phyloP scores from a whole-genome alignment of 345 rosid genomes.

The Toxicodendron radicans region DNA sequence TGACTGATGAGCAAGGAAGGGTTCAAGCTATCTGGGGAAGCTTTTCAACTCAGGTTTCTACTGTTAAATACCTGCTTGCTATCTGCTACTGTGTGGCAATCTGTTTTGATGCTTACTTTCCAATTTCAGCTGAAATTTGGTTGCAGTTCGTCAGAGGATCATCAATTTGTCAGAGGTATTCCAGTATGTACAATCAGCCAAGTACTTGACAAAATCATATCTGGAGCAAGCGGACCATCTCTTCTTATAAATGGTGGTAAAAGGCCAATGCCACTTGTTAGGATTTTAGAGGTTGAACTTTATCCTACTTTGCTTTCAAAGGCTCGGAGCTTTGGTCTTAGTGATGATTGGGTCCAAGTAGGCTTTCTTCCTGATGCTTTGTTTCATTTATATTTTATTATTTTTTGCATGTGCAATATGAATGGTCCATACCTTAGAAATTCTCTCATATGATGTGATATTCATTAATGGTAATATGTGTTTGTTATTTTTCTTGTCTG shows the following conservation, averaged over 20 bases:
- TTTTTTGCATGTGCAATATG: background rate
- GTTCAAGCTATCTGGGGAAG: slow-evolving; percentile 96
- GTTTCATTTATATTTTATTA: background rate
- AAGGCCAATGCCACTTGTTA: slow-evolving; percentile 83
- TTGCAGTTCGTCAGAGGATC: slow-evolving; percentile 77
- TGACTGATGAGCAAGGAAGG: slow-evolving; percentile 84
- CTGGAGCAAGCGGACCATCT: slow-evolving; percentile 68
- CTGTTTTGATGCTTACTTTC: slow-evolving; percentile 25
- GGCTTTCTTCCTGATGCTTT: slow-evolving; percentile 20
- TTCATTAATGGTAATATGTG: background rate
- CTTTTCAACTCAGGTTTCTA: slow-evolving; percentile 87
- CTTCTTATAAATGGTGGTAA: slow-evolving; percentile 81
- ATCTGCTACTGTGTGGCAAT: slow-evolving; percentile 11
- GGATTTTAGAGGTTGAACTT: slow-evolving; percentile 89
- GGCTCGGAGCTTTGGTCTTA: slow-evolving; percentile 88
- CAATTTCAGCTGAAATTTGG: slow-evolving; percentile 69
- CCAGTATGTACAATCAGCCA: slow-evolving; percentile 70
- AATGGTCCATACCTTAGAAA: background rate
- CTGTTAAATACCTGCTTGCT: slow-evolving; percentile 14
- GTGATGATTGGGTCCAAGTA: slow-evolving; percentile 86
- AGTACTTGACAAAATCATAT: slow-evolving; percentile 71
- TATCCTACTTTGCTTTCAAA: slow-evolving; percentile 91
- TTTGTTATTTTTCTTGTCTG: background rate
- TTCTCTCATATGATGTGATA: background rate
- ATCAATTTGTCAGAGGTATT: slow-evolving; percentile 87